These are phyloP conservation scores for Suillus paluster DNA, from an alignment of 768 basidiomycete genomes.

Conservation along the genomic window DNA sequence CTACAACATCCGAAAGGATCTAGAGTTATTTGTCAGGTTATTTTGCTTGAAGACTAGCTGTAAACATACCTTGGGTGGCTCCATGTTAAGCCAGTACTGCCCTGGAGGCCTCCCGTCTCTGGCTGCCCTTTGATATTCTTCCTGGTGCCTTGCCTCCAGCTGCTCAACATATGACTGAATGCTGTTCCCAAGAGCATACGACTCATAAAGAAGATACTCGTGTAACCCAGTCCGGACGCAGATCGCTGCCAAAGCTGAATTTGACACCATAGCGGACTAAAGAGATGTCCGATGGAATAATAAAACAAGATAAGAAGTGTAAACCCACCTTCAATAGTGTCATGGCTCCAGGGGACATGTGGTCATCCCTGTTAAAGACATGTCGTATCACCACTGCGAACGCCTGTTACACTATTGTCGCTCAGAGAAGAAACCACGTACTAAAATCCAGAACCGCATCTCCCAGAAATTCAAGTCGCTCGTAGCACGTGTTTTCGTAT, in stretches of 20 bases:
- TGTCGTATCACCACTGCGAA: slow-evolving; percentile 71
- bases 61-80: slow-evolving; percentile 71
- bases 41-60: slow-evolving; percentile 5
- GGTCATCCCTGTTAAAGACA: slow-evolving; percentile 65
- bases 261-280: slow-evolving; percentile 87
- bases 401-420: neutral
- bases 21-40: slow-evolving; percentile 31
- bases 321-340: slow-evolving; percentile 71
- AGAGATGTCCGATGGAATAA: slow-evolving; percentile 1
- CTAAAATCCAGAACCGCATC: slow-evolving; percentile 86
- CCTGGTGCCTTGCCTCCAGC: slow-evolving; percentile 47
- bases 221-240: slow-evolving; percentile 73
- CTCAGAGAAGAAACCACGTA: slow-evolving; percentile 40
- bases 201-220: slow-evolving; percentile 61
- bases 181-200: slow-evolving; percentile 50
- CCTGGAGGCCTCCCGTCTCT: slow-evolving; percentile 56
- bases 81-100: slow-evolving; percentile 80
- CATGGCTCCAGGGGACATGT: slow-evolving; percentile 75
- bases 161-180: slow-evolving; percentile 58
- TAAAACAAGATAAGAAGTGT: neutral
- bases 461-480: slow-evolving; percentile 83
- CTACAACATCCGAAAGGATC: slow-evolving; percentile 80
- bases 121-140: slow-evolving; percentile 52
- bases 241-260: slow-evolving; percentile 74
- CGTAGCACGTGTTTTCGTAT: slow-evolving; percentile 62